A percentile compares a stretch with the other conserved stretches of the same genome.
phyloP scores from a whole-genome alignment of 129 eudicot species.

The Apium graveolens region DNA sequence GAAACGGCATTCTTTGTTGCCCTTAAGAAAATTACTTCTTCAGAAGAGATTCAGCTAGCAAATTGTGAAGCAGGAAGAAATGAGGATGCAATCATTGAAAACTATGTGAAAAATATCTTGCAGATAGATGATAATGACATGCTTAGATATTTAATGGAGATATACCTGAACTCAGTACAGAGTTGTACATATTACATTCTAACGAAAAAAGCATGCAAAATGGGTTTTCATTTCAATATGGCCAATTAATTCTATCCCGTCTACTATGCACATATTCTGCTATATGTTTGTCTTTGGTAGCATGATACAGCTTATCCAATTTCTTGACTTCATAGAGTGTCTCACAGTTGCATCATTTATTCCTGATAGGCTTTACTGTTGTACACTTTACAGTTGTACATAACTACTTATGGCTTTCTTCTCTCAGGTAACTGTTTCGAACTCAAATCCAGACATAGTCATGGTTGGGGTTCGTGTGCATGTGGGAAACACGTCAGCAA shows the following conservation, averaged over 20 bases:
- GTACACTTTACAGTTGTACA: background rate
- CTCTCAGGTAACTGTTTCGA: constrained; percentile 67
- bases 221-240: background rate
- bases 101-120: background rate
- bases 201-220: background rate
- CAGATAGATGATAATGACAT: background rate
- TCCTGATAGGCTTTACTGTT: background rate
- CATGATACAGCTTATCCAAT: background rate
- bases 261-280: background rate
- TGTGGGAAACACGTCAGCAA: constrained; percentile 88
- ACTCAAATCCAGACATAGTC: constrained; percentile 91
- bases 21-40: background rate
- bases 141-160: background rate
- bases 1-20: background rate
- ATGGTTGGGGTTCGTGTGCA: constrained; percentile 96
- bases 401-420: background rate
- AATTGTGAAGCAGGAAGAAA: background rate
- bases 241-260: background rate
- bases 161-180: background rate
- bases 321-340: background rate
- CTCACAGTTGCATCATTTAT: background rate
- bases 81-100: background rate
- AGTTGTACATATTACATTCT: background rate
- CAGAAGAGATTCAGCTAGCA: background rate
- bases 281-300: background rate